Conservation (phyloP, 164 flowering plant species). For the Protea cynaroides region DNA sequence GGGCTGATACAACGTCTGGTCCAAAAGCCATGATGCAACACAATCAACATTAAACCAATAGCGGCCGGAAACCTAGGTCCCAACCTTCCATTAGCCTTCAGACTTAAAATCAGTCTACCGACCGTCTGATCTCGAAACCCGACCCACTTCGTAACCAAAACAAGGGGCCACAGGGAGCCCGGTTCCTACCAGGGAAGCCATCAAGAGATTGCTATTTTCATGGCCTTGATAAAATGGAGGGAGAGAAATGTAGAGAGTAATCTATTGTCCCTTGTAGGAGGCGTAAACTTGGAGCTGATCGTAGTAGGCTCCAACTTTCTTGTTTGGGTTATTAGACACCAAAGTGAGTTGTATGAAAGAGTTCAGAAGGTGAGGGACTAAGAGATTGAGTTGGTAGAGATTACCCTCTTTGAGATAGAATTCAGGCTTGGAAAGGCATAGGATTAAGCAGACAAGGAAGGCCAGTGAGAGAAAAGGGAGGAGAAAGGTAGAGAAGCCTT, state of each 20-base stretch:
- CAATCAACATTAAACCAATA: conserved; percentile 49
- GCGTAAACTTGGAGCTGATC: conserved; percentile 25
- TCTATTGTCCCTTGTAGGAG: conserved; percentile 26
- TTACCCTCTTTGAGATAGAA: conserved; percentile 24
- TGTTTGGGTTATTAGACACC: conserved; percentile 25
- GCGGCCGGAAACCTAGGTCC: conserved; percentile 58
- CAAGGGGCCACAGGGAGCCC: conserved; percentile 52
- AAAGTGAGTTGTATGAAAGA: conserved; percentile 30
- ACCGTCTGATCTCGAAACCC: conserved; percentile 42
- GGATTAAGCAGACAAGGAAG: conserved; percentile 21
- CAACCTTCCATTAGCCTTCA: conserved; percentile 52
- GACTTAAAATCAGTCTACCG: conserved; percentile 34
- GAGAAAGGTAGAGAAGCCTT: conserved; percentile 17
- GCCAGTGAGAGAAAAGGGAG: conserved; percentile 12
- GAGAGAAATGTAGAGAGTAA: conserved; percentile 16
- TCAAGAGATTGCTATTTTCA: conserved; percentile 20
- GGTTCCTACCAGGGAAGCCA: conserved; percentile 15
- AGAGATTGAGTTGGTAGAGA: conserved; percentile 25
- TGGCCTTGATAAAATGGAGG: conserved; percentile 34
- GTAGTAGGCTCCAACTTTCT: conserved; percentile 26
- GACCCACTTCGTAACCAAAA: conserved; percentile 42
- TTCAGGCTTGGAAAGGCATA: conserved; percentile 29
- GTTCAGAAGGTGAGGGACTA: conserved; percentile 23
- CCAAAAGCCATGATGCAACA: conserved; percentile 16
- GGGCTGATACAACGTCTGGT: conserved; percentile 5